Percentiles rank a stretch among this genome's conserved stretches.
Evolutionary conservation across 345 rosid species (phyloP).

Genomic region (Eucalyptus pumila): DNA sequence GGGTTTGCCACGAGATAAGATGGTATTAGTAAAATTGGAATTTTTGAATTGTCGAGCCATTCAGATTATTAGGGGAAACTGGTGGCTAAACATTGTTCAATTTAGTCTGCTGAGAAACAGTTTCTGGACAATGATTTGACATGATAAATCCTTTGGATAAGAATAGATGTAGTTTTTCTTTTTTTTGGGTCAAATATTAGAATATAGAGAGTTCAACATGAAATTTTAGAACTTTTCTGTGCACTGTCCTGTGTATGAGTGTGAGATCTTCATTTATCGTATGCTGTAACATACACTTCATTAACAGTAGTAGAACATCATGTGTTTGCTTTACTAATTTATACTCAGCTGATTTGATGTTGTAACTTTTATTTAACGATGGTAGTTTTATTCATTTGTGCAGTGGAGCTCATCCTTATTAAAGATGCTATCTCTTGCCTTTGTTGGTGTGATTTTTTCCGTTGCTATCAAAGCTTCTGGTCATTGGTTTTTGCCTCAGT

Average conservation of each 20-base stretch:
- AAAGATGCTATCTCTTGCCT: conserved; percentile 31
- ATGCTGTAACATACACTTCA: neutral
- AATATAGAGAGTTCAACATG: neutral
- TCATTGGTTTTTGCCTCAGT: conserved; percentile 29
- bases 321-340: neutral
- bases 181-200: neutral
- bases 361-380: neutral
- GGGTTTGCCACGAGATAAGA: neutral
- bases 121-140: neutral
- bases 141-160: neutral
- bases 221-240: neutral
- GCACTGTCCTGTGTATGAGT: neutral
- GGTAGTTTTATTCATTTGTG: neutral
- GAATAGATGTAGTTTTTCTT: neutral
- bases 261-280: neutral
- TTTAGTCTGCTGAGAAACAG: neutral
- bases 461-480: conserved; percentile 24
- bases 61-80: neutral
- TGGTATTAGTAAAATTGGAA: neutral
- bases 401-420: conserved; percentile 52
- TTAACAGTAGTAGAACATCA: neutral
- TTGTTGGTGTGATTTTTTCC: conserved; percentile 65
- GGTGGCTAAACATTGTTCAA: neutral
- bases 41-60: neutral
- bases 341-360: neutral